Percentiles rank a stretch among this genome's conserved stretches.
These are phyloP conservation scores for Didymellaceae sp. DNA, from an alignment of 2,329 filamentous ascomycete species.

Conservation along the genomic window DNA sequence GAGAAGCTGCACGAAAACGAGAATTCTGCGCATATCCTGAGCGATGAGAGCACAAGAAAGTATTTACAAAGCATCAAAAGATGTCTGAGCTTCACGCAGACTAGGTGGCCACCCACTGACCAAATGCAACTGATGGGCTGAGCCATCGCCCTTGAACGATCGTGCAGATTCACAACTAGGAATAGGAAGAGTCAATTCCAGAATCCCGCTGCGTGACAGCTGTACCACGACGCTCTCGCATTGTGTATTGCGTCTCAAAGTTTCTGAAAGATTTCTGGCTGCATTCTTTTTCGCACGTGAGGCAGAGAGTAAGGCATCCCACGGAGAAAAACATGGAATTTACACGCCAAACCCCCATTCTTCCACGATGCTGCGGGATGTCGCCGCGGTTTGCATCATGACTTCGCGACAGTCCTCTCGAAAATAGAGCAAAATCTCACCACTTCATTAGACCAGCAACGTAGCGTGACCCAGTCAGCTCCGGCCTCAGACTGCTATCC, in stretches of 20 bases:
- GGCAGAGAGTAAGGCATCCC: too few relatives aligned
- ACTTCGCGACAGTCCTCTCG: not conserved
- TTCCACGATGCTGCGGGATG: not conserved
- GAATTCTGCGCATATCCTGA: slow-evolving; percentile 92
- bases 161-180: too few relatives aligned
- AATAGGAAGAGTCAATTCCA: too few relatives aligned
- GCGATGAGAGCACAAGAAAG: slow-evolving; percentile 93
- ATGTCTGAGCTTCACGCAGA: slow-evolving; percentile 94
- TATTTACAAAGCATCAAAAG: slow-evolving; percentile 98
- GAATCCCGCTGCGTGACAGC: too few relatives aligned
- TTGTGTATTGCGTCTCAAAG: too few relatives aligned
- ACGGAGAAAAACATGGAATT: not conserved
- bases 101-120: slow-evolving; percentile 93
- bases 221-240: too few relatives aligned
- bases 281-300: too few relatives aligned
- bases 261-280: too few relatives aligned
- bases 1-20: slow-evolving; percentile 88
- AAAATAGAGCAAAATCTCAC: not conserved
- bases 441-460: not conserved
- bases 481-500: not conserved
- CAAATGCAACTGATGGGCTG: slow-evolving; percentile 92
- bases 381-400: not conserved
- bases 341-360: not conserved
- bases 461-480: not conserved
- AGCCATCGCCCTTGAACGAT: not conserved